phyloP scores from a whole-genome alignment of 2,329 filamentous ascomycete genomes.

The Penicillium capsulatum region DNA sequence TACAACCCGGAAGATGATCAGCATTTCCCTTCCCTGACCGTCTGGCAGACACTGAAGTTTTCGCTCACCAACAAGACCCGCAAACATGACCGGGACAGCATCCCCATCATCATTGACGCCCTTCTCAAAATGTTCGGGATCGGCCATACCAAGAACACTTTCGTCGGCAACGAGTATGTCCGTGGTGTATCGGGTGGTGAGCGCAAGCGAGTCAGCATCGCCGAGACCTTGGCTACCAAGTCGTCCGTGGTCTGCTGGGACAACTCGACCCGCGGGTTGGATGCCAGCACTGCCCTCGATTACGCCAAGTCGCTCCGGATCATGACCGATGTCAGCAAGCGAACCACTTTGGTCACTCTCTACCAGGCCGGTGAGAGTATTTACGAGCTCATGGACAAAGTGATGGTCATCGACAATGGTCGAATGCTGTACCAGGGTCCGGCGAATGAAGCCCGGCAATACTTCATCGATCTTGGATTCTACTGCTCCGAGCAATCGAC shows the following conservation, averaged over 20 bases:
- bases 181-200: slow-evolving; percentile 77
- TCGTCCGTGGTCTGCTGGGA: slow-evolving; percentile 74
- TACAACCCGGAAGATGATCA: slow-evolving; percentile 75
- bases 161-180: slow-evolving; percentile 68
- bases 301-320: slow-evolving; percentile 66
- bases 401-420: slow-evolving; percentile 70
- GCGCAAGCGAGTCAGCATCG: slow-evolving; percentile 73
- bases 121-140: slow-evolving; percentile 77
- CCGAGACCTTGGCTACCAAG: slow-evolving; percentile 70
- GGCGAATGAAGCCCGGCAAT: slow-evolving; percentile 57
- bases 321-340: slow-evolving; percentile 72
- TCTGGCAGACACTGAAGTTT: slow-evolving; percentile 73
- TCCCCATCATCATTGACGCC: slow-evolving; percentile 65
- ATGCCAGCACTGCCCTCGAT: slow-evolving; percentile 73
- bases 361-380: slow-evolving; percentile 69
- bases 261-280: slow-evolving; percentile 74
- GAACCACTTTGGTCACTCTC: slow-evolving; percentile 66
- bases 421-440: slow-evolving; percentile 65
- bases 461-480: slow-evolving; percentile 64
- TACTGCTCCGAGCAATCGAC: slow-evolving; percentile 57
- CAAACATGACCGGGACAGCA: slow-evolving; percentile 59
- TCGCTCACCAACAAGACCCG: slow-evolving; percentile 71
- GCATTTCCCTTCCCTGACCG: slow-evolving; percentile 69
- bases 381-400: slow-evolving; percentile 74
- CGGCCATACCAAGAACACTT: slow-evolving; percentile 67